phyloP scores from a whole-genome alignment of 2,329 filamentous ascomycete species.

The Orbilia oligospora region DNA sequence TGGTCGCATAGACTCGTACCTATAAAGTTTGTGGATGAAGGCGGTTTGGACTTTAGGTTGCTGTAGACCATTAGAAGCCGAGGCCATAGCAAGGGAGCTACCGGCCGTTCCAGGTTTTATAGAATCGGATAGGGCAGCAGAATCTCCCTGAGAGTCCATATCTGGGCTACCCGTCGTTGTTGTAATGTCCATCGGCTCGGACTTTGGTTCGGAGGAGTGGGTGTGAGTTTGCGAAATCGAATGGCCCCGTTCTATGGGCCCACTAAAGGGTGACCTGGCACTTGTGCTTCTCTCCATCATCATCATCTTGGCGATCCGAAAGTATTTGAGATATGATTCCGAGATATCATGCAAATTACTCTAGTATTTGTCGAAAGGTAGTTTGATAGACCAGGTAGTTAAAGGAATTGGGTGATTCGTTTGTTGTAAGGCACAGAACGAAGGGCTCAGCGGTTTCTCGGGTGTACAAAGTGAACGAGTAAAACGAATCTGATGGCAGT shows the following conservation, averaged over 20 bases:
- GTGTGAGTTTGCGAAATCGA: constrained; percentile 53
- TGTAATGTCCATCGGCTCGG: constrained; percentile 52
- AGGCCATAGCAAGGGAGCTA: constrained; percentile 45
- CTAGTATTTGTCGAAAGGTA: constrained; percentile 3
- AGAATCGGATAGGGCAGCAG: constrained; percentile 61
- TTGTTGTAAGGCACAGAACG: constrained; percentile 19
- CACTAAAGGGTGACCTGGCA: constrained; percentile 60
- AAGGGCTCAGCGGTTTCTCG: constrained; percentile 8
- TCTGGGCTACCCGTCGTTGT: constrained; percentile 42
- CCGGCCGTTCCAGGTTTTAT: constrained; percentile 72
- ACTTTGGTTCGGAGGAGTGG: constrained; percentile 44
- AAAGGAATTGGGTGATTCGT: constrained; percentile 17
- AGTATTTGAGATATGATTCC: constrained; percentile 22
- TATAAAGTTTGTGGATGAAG: constrained; percentile 99
- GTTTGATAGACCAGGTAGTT: not conserved
- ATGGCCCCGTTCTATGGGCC: constrained; percentile 53
- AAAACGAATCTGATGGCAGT: not conserved
- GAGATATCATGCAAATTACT: constrained; percentile 29
- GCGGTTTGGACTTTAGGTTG: constrained; percentile 98
- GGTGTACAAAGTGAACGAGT: constrained; percentile 17
- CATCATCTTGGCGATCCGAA: constrained; percentile 58
- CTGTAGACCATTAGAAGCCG: constrained; percentile 74
- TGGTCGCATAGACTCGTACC: constrained; percentile 73
- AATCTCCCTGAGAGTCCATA: constrained; percentile 38
- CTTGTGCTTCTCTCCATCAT: constrained; percentile 61